Conservation (phyloP, 2,329 filamentous ascomycete species). For the Neofusicoccum sp. region DNA sequence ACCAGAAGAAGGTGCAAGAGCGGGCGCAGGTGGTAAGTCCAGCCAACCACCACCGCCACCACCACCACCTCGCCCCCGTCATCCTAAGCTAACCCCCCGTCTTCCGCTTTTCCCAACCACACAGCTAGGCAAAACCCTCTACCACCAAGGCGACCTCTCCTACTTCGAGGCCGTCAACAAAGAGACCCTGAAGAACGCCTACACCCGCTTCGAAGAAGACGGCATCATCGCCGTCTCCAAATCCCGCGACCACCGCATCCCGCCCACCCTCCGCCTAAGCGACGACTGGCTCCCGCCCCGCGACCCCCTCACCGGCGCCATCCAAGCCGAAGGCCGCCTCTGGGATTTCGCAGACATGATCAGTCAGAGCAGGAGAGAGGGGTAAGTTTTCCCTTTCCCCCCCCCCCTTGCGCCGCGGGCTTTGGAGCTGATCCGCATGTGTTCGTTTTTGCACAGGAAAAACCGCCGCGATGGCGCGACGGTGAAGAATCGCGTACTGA, state of each 20-base stretch:
- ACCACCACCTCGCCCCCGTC: constrained; percentile 14
- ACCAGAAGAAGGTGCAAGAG: constrained; percentile 73
- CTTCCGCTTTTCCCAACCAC: background rate
- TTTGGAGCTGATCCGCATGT: background rate
- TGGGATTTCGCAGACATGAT: constrained; percentile 94
- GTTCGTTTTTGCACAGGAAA: constrained; percentile 55
- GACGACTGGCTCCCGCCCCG: constrained; percentile 72
- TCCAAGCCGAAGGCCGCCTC: constrained; percentile 70
- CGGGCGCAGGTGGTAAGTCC: constrained; percentile 68
- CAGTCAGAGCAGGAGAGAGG: constrained; percentile 76
- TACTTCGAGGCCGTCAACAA: constrained; percentile 99
- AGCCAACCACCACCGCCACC: background rate
- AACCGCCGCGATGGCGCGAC: constrained; percentile 91
- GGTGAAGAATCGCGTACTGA: constrained; percentile 76
- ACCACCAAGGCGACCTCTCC: constrained; percentile 92
- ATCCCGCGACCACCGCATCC: constrained; percentile 60
- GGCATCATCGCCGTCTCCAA: constrained; percentile 75
- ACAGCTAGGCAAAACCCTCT: constrained; percentile 89
- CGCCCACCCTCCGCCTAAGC: constrained; percentile 65
- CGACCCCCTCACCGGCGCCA: constrained; percentile 57
- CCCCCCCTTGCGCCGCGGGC: background rate
- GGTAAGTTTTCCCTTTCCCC: constrained; percentile 42
- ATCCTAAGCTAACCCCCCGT: background rate
- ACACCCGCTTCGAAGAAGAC: constrained; percentile 83
- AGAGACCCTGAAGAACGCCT: constrained; percentile 93